Conservation (phyloP, 2,329 filamentous ascomycete genomes). For the Sarocladium kiliense region DNA sequence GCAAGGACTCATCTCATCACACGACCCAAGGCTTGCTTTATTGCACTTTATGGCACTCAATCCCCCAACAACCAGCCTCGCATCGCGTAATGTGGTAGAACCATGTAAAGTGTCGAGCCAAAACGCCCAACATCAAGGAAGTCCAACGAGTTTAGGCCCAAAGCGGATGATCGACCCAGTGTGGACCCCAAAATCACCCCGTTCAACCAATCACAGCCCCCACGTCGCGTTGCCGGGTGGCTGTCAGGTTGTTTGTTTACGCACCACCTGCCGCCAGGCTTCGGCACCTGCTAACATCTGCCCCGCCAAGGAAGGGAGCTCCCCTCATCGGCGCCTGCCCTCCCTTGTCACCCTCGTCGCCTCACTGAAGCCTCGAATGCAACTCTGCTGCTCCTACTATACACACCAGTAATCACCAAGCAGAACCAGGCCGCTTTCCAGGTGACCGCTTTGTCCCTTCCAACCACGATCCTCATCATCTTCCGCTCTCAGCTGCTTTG, state of each 20-base stretch:
- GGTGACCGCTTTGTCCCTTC: neutral
- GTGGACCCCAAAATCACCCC: neutral
- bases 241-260: slow-evolving; percentile 19
- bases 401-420: neutral
- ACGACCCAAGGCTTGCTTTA: no score
- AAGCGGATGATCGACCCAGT: neutral
- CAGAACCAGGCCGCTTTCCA: neutral
- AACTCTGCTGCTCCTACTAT: neutral
- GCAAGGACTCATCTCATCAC: no score
- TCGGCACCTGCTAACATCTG: slow-evolving; percentile 3
- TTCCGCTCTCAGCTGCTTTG: neutral
- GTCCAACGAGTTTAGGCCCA: neutral
- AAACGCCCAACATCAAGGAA: slow-evolving; percentile 1
- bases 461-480: slow-evolving; percentile 1
- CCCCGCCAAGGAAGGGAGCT: slow-evolving; percentile 5
- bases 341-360: slow-evolving; percentile 10
- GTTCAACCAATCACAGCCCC: neutral
- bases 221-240: slow-evolving; percentile 17
- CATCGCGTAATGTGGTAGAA: neutral
- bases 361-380: neutral
- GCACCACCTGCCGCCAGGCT: slow-evolving; percentile 6
- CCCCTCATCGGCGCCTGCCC: slow-evolving; percentile 10
- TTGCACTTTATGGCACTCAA: no score
- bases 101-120: neutral
- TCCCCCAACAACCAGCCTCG: no score